These are phyloP conservation scores for Scedosporium aurantiacum DNA, from an alignment of 2,329 filamentous ascomycete genomes.

Conservation along the genomic window DNA sequence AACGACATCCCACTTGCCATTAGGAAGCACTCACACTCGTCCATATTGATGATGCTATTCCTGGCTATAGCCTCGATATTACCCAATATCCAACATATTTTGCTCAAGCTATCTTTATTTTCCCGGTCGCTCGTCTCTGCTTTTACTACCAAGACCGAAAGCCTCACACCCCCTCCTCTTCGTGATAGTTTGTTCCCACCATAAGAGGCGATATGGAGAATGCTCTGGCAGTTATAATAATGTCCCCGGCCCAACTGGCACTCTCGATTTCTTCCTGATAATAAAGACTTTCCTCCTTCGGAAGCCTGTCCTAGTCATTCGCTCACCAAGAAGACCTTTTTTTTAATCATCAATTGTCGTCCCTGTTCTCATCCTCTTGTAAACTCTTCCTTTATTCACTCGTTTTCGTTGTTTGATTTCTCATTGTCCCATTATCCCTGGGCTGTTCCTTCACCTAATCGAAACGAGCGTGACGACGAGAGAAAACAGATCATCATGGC, in stretches of 20 bases:
- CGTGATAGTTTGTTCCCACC: background rate
- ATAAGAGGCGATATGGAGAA: background rate
- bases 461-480: background rate
- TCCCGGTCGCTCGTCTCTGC: background rate
- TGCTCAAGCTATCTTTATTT: background rate
- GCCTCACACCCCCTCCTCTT: background rate
- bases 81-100: slow-evolving; percentile 10
- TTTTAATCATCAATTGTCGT: background rate
- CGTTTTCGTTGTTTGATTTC: background rate
- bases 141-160: background rate
- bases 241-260: background rate
- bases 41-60: slow-evolving; percentile 9
- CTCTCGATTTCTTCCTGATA: background rate
- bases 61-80: slow-evolving; percentile 10
- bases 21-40: background rate
- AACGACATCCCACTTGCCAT: background rate
- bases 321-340: background rate
- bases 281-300: background rate
- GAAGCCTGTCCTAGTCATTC: background rate
- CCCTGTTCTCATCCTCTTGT: background rate
- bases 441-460: background rate
- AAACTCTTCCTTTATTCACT: background rate
- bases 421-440: background rate
- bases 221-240: slow-evolving; percentile 1
- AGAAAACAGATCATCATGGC: background rate